phyloP scores from a whole-genome alignment of 2,329 filamentous ascomycete genomes.

The Trichoderma lentiforme region DNA sequence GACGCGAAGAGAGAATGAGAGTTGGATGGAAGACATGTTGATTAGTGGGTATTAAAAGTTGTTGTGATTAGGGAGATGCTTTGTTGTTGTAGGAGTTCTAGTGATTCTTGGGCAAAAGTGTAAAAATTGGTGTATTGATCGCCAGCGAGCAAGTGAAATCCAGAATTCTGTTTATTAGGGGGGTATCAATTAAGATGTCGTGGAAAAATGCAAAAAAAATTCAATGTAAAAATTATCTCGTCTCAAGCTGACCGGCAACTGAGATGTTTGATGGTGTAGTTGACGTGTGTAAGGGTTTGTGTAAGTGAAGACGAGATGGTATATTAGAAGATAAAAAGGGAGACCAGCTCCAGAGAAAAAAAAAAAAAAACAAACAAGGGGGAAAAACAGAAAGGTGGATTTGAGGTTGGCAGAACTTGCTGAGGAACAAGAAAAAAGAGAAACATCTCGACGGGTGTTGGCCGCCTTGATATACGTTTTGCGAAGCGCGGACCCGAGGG shows the following conservation, averaged over 20 bases:
- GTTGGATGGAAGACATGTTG: constrained; percentile 86
- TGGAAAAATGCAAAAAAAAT: constrained; percentile 23
- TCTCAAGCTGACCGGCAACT: constrained; percentile 44
- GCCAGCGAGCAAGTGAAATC: constrained; percentile 56
- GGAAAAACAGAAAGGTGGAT: constrained; percentile 51
- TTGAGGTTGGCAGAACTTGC: constrained; percentile 59
- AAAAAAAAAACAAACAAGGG: constrained; percentile 34
- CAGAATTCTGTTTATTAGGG: constrained; percentile 46
- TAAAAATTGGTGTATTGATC: constrained; percentile 25
- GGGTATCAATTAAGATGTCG: constrained; percentile 31
- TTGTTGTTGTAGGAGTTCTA: constrained; percentile 10
- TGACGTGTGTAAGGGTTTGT: constrained; percentile 14
- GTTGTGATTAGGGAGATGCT: constrained; percentile 25
- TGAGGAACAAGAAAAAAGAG: constrained; percentile 54
- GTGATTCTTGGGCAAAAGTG: constrained; percentile 20
- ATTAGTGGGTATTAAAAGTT: constrained; percentile 24
- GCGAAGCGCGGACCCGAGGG: constrained; percentile 6
- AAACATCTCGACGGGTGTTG: constrained; percentile 30
- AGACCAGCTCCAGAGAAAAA: constrained; percentile 54
- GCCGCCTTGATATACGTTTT: constrained; percentile 18
- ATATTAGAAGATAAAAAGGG: constrained; percentile 35
- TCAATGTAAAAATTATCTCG: constrained; percentile 24
- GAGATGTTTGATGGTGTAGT: constrained; percentile 22
- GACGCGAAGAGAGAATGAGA: constrained; percentile 93
- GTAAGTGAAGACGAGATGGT: constrained; percentile 30